Evolutionary conservation across 371 early-diverging fungal species (phyloP).

Genomic region (Lichtheimia corymbifera): DNA sequence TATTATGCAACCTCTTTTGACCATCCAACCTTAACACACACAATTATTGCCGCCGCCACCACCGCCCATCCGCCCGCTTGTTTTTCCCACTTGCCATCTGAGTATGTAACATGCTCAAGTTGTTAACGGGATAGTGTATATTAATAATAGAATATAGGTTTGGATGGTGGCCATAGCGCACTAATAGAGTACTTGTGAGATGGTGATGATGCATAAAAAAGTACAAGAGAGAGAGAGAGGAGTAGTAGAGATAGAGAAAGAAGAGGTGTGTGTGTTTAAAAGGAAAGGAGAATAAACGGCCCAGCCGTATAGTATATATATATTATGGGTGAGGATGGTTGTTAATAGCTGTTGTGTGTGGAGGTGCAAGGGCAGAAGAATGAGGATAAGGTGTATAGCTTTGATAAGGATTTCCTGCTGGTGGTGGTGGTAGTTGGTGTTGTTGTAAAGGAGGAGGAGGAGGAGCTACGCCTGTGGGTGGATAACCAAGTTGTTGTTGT

Average conservation of each 20-base stretch:
- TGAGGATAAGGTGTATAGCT: background rate
- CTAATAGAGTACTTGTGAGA: too few species aligned
- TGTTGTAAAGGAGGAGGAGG: background rate
- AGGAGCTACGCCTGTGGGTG: background rate
- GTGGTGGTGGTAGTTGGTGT: background rate
- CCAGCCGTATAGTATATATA: constrained; percentile 2
- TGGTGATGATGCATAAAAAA: too few species aligned
- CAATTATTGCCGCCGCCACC: too few species aligned
- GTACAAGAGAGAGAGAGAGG: background rate
- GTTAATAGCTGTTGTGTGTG: background rate
- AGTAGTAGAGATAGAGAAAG: background rate
- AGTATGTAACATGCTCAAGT: too few species aligned
- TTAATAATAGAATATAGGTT: too few species aligned
- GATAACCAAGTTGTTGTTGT: background rate
- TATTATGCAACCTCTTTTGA: too few species aligned
- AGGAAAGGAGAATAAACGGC: constrained; percentile 1
- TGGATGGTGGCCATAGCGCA: too few species aligned
- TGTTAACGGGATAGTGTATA: too few species aligned
- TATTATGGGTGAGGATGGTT: constrained; percentile 1
- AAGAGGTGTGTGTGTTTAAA: background rate
- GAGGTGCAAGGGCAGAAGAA: background rate
- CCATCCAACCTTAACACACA: too few species aligned
- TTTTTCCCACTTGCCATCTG: too few species aligned
- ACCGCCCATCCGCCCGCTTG: too few species aligned
- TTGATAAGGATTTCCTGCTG: background rate